A percentile compares a stretch with the other conserved stretches of the same genome.
phyloP scores from a whole-genome alignment of 2,329 filamentous ascomycete genomes.

The Cercospora zeae-maydis region DNA sequence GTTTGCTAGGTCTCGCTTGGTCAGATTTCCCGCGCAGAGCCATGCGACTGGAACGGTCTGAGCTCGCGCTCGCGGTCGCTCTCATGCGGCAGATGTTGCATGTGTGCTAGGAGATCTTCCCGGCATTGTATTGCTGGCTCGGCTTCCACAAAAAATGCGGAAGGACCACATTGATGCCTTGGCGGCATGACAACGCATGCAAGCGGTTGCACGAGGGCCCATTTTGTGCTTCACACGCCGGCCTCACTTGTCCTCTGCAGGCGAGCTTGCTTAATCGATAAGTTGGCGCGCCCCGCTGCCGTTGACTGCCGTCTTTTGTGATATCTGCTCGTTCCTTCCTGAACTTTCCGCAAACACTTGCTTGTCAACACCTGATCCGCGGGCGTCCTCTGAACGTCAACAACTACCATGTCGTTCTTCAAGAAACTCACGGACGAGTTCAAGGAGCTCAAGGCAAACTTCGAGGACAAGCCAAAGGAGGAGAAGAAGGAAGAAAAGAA shows the following conservation, averaged over 20 bases:
- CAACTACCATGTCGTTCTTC: conserved; percentile 44
- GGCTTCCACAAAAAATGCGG: conserved; percentile 13
- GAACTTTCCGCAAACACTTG: background rate
- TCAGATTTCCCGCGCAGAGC: background rate
- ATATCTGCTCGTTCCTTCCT: background rate
- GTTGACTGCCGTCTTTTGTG: background rate
- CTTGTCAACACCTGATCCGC: background rate
- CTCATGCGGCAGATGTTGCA: too few species aligned
- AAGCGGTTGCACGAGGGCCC: conserved; percentile 8
- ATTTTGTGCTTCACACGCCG: background rate
- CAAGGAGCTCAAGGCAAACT: conserved; percentile 39
- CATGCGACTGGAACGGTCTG: background rate
- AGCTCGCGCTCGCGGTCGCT: background rate
- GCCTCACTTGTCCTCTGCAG: conserved; percentile 9
- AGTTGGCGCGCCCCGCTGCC: conserved; percentile 10
- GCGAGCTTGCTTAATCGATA: conserved; percentile 7
- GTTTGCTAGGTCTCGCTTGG: background rate
- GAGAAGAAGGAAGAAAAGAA: conserved; percentile 36
- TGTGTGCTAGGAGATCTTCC: too few species aligned
- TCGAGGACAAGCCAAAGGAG: conserved; percentile 34
- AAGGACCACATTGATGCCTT: conserved; percentile 5
- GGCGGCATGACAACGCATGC: conserved; percentile 11
- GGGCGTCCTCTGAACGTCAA: background rate
- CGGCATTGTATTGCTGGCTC: background rate
- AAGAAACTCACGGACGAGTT: conserved; percentile 48